phyloP scores from a whole-genome alignment of 1,284 basidiomycete genomes.

The Cystobasidium pallidum region DNA sequence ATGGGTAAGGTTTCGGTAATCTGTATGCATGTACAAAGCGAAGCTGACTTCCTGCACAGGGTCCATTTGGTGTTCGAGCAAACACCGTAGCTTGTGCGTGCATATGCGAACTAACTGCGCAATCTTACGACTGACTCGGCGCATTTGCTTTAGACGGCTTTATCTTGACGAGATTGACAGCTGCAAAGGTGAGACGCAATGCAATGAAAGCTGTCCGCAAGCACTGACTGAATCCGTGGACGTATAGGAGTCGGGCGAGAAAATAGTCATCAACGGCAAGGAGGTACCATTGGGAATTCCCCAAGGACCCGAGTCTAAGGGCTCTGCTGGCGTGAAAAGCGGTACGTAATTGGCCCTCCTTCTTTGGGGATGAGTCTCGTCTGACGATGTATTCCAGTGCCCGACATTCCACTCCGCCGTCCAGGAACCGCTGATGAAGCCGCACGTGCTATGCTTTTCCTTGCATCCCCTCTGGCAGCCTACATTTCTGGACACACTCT shows the following conservation, averaged over 20 bases:
- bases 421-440: constrained; percentile 77
- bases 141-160: constrained; percentile 28
- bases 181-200: constrained; percentile 7
- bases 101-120: constrained; percentile 62
- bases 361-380: no score
- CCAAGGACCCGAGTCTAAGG: constrained; percentile 55
- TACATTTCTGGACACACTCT: constrained; percentile 81
- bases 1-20: constrained; percentile 63
- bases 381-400: constrained; percentile 52
- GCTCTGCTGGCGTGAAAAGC: constrained; percentile 31
- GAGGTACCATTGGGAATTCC: constrained; percentile 80
- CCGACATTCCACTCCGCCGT: constrained; percentile 71
- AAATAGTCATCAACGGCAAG: constrained; percentile 79
- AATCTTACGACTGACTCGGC: constrained; percentile 55
- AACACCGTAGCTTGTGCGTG: constrained; percentile 77
- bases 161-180: constrained; percentile 50
- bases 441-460: constrained; percentile 60
- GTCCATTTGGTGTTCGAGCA: constrained; percentile 71
- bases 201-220: background rate
- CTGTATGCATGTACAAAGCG: no score
- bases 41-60: constrained; percentile 2
- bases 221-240: background rate
- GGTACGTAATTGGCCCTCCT: constrained; percentile 26
- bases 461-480: constrained; percentile 69
- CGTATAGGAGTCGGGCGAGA: constrained; percentile 70